A percentile compares a stretch with the other conserved stretches of the same genome.
These are phyloP conservation scores for Thuja plicata DNA, from an alignment of 83 land plant genomes.

Conservation along the genomic window DNA sequence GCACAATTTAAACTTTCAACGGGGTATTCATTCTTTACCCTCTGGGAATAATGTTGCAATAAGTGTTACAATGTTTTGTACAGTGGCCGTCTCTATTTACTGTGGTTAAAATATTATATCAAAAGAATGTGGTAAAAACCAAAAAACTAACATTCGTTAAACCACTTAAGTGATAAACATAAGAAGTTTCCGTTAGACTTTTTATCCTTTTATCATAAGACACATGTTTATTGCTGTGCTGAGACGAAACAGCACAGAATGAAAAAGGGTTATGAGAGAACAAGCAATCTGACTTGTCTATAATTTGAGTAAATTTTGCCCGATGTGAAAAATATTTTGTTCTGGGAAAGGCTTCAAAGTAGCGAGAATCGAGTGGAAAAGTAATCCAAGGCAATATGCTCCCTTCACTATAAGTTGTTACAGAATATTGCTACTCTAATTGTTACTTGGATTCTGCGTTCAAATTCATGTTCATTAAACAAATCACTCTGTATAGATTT, in stretches of 20 bases:
- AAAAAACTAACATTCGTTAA: neutral
- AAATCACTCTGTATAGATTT: neutral
- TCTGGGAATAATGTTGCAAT: neutral
- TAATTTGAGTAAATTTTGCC: neutral
- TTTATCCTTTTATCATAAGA: neutral
- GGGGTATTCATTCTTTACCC: neutral
- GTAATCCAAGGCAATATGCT: neutral
- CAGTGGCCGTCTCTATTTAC: neutral
- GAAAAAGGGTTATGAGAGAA: neutral
- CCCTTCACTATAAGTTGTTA: neutral
- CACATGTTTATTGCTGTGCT: neutral
- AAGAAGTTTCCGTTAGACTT: neutral
- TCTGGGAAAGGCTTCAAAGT: neutral
- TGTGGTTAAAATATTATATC: neutral
- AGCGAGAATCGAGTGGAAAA: neutral
- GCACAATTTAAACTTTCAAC: neutral
- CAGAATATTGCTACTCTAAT: neutral
- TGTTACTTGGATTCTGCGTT: neutral
- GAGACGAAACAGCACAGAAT: neutral
- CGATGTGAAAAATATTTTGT: neutral
- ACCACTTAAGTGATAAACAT: neutral
- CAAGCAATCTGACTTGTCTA: neutral
- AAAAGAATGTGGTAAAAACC: neutral
- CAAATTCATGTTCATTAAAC: neutral
- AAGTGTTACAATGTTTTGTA: neutral